Evolutionary conservation across 345 rosid genomes (phyloP).

Genomic region (Physaria fendleri): DNA sequence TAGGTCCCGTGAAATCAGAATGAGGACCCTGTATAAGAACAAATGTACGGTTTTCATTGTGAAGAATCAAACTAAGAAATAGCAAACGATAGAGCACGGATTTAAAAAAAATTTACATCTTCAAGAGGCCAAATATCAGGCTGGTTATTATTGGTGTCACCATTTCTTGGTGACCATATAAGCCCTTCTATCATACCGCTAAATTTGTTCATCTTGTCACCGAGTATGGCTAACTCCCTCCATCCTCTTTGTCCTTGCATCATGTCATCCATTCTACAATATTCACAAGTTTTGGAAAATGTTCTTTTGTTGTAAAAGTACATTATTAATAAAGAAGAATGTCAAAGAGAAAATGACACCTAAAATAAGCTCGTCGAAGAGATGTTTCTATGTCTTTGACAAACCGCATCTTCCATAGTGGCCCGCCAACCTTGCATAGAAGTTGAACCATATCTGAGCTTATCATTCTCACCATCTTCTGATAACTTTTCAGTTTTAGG

Average conservation of each 20-base stretch:
- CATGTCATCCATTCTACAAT: slow-evolving; percentile 83
- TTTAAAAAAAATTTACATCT: slow-evolving; percentile 36
- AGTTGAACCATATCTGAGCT: slow-evolving; percentile 56
- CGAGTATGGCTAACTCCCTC: slow-evolving; percentile 75
- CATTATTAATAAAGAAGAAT: neutral
- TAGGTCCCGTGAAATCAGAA: slow-evolving; percentile 88
- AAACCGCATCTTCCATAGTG: slow-evolving; percentile 87
- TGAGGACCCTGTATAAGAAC: slow-evolving; percentile 67
- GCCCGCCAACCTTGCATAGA: slow-evolving; percentile 95
- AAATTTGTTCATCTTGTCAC: slow-evolving; percentile 72
- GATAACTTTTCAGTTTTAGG: slow-evolving; percentile 75
- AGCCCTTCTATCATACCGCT: slow-evolving; percentile 76
- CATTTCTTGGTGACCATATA: slow-evolving; percentile 73
- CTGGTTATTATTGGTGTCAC: slow-evolving; percentile 41
- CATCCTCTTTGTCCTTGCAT: slow-evolving; percentile 91
- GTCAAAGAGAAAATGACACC: slow-evolving; percentile 32
- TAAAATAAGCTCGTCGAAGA: slow-evolving; percentile 59
- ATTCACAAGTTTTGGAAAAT: neutral
- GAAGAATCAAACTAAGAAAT: neutral
- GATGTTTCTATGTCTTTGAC: slow-evolving; percentile 61
- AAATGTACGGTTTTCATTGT: neutral
- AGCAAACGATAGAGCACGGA: neutral
- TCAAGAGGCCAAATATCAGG: slow-evolving; percentile 50
- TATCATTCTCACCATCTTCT: slow-evolving; percentile 63
- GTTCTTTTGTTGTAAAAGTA: neutral